Conservation (phyloP, 768 basidiomycete genomes). For the Auriscalpium orientale region DNA sequence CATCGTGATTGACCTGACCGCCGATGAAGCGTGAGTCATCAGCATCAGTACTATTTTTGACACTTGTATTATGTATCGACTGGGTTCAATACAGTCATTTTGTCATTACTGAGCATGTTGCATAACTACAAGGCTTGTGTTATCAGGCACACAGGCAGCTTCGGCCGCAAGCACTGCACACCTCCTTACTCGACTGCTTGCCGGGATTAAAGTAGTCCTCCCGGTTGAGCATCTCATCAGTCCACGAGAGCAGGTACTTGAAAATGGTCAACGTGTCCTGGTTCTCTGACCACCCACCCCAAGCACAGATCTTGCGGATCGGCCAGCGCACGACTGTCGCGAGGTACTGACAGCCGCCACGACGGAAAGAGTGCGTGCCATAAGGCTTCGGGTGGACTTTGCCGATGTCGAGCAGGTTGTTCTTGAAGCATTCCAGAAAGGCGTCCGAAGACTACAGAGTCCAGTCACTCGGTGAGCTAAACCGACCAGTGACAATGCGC, state of each 20-base stretch:
- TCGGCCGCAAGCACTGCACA: slow-evolving; percentile 25
- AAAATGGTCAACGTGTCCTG: slow-evolving; percentile 34
- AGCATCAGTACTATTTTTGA: too few relatives aligned
- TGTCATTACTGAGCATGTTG: too few relatives aligned
- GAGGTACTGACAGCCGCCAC: slow-evolving; percentile 36
- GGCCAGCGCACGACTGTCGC: slow-evolving; percentile 26
- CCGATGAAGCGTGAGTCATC: too few relatives aligned
- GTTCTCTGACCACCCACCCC: slow-evolving; percentile 36
- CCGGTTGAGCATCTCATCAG: slow-evolving; percentile 28
- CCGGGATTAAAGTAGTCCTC: slow-evolving; percentile 31
- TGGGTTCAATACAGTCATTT: too few relatives aligned
- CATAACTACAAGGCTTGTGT: too few relatives aligned
- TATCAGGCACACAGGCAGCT: slow-evolving; percentile 26
- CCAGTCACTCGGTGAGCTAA: too few relatives aligned
- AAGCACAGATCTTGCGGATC: slow-evolving; percentile 33
- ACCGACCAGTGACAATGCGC: neutral
- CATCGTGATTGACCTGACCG: neutral
- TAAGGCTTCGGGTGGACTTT: slow-evolving; percentile 31
- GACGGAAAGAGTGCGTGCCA: slow-evolving; percentile 35
- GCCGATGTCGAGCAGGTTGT: slow-evolving; percentile 33
- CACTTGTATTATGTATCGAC: too few relatives aligned
- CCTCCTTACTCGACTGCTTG: slow-evolving; percentile 14
- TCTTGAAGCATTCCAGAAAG: slow-evolving; percentile 31
- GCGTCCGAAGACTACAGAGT: slow-evolving; percentile 25
- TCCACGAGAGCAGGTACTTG: slow-evolving; percentile 35